Evolutionary conservation across 345 rosid genomes (phyloP), one percentile per base, ranked within the genome.

Genomic region (Trapa incisa): DNA sequence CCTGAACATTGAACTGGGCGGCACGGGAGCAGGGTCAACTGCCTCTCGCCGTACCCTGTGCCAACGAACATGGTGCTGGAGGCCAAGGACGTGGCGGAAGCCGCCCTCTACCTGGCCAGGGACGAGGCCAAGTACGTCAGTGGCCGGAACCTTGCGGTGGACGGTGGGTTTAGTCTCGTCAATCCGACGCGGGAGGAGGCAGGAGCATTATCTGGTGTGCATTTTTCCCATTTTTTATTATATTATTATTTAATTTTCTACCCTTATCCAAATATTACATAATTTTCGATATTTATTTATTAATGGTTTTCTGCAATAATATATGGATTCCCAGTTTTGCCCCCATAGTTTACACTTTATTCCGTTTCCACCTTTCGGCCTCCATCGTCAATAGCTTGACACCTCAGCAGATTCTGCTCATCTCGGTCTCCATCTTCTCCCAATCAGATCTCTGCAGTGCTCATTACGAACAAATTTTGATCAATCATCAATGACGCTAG

Each of bases 91-190:
- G 67, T 72, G 29, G 73, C 77, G 4, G 68, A 68, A 32, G 75
- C 80, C 14, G 77, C 70, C 3, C 65, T 70, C 1, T 77, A 52
- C 5, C 45, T 74, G 58, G 80, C 42, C 2, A 68, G 80, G 16
- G 74, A 77, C 39, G 77, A 77, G 64, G 67, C 80, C 10, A 73
- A 64, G 70, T 77, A 63, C 37, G 63, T 77, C 48, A 77, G 77
- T 22, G 80, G 80, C 12, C 71, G n/a, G 9, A 54, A 54, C 9
- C 60, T 54, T 1, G 35, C 8, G 60, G 60, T 54, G 10, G 60
- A 54, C 29, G 60, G 60, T 7, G 60, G 33, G 60, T 54, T n/a
- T 35, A 54, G 60, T 29, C 35, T 29, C 17, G 8, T n/a, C 9
- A 54, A 54, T 6, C 60, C 60, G 33, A 29, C 33, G 22, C 22